Evolutionary conservation across 495 filamentous ascomycete species (phyloP).

Genomic region (Aspergillus mulundensis): DNA sequence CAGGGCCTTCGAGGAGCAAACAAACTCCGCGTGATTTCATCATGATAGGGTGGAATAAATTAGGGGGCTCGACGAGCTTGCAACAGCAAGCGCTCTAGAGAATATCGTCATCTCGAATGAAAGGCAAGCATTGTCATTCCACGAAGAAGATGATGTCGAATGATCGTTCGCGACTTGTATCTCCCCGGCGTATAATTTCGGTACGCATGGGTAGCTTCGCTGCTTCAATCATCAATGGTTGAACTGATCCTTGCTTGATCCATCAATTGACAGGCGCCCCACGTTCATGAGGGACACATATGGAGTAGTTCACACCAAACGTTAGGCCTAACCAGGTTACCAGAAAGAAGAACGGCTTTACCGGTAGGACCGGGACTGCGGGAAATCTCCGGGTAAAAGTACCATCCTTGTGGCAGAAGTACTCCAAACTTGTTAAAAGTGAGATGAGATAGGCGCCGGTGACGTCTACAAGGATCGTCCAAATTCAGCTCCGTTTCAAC

Average conservation of each 20-base stretch:
- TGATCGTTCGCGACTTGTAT: not conserved
- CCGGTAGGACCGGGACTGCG: not conserved
- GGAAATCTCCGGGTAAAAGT: not conserved
- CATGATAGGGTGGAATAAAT: no score
- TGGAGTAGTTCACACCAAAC: not conserved
- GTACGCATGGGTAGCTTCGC: not conserved
- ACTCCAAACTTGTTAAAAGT: not conserved
- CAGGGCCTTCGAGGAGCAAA: not conserved
- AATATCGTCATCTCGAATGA: not conserved
- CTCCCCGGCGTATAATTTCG: not conserved
- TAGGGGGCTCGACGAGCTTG: not conserved
- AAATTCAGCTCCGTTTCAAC: not conserved
- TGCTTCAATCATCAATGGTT: no score
- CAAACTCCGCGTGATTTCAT: not conserved
- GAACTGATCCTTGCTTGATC: slow-evolving; percentile 5
- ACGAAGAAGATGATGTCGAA: not conserved
- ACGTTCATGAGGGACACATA: not conserved
- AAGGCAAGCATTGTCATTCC: not conserved
- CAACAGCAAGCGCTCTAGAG: not conserved
- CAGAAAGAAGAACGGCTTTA: not conserved
- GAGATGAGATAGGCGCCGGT: not conserved
- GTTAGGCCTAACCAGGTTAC: no score
- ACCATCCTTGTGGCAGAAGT: not conserved
- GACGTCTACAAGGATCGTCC: not conserved
- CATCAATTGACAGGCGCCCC: slow-evolving; percentile 2